Percentiles rank a stretch among this genome's conserved stretches.
Evolutionary conservation across 352 stramenopile species (phyloP).

Genomic region (Pythium oligandrum): DNA sequence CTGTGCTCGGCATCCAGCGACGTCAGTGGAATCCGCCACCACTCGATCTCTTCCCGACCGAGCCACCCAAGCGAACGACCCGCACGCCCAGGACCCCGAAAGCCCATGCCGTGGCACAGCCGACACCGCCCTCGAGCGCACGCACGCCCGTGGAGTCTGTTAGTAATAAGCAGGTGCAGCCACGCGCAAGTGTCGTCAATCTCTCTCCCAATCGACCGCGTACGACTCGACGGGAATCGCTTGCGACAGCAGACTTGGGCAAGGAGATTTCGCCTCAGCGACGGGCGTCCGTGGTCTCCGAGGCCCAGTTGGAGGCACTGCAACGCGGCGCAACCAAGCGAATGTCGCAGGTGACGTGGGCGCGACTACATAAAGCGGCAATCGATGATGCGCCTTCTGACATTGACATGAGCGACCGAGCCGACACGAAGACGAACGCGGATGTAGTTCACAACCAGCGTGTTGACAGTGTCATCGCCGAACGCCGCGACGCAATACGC

Average conservation of each 20-base stretch:
- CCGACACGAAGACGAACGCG: slow-evolving; percentile 2
- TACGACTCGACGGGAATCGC: too few relatives aligned
- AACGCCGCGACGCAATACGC: slow-evolving; percentile 13
- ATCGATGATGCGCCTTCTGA: slow-evolving; percentile 2
- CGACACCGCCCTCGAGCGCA: too few relatives aligned
- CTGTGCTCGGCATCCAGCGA: slow-evolving; percentile 3
- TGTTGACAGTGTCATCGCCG: slow-evolving; percentile 9
- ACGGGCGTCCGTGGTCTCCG: slow-evolving; percentile 4
- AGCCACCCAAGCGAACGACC: slow-evolving; percentile 1
- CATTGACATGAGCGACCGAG: slow-evolving; percentile 1
- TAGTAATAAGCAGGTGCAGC: not conserved
- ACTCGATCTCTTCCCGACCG: slow-evolving; percentile 11
- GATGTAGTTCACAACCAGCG: slow-evolving; percentile 17
- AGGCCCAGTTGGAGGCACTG: slow-evolving; percentile 19
- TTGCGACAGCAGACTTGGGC: too few relatives aligned
- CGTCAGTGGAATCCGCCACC: slow-evolving; percentile 26
- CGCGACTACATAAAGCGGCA: slow-evolving; percentile 17
- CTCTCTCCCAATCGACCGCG: too few relatives aligned
- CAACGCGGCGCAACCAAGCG: slow-evolving; percentile 15
- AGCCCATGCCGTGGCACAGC: too few relatives aligned
- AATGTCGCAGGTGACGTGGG: slow-evolving; percentile 19
- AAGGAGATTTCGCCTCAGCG: not conserved
- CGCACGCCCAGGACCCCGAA: slow-evolving; percentile 1
- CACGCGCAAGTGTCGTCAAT: not conserved
- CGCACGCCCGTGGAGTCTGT: too few relatives aligned